A percentile compares a stretch with the other conserved stretches of the same genome.
Conservation (phyloP, 495 filamentous ascomycete genomes). For the Clavariopsis aquatica region DNA sequence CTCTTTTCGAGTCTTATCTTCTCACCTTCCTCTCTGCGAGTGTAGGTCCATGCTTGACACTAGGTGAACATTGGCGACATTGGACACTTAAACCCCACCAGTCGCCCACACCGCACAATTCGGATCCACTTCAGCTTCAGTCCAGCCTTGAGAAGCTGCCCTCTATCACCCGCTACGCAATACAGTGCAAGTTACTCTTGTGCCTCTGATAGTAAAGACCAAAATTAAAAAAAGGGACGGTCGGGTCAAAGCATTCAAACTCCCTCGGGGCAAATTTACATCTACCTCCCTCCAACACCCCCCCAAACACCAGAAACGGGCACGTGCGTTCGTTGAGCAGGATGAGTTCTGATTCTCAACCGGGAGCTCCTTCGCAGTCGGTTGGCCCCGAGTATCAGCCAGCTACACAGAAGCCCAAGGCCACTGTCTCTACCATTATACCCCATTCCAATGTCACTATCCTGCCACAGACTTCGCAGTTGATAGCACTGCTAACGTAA, state of each 20-base stretch:
- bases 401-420: conserved; percentile 77
- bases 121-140: background rate
- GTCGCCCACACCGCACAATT: background rate
- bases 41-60: background rate
- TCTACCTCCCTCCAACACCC: too few species aligned
- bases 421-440: conserved; percentile 85
- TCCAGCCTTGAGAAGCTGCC: conserved; percentile 1
- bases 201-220: background rate
- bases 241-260: background rate
- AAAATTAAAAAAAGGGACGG: background rate
- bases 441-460: conserved; percentile 83
- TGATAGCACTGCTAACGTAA: conserved; percentile 96
- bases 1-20: conserved; percentile 4
- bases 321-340: conserved; percentile 32
- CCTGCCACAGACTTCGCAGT: conserved; percentile 89
- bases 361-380: conserved; percentile 62
- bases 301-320: too few species aligned
- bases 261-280: background rate
- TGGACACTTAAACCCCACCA: background rate
- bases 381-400: conserved; percentile 79
- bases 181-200: background rate
- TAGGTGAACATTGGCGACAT: conserved; percentile 1
- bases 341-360: conserved; percentile 33
- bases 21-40: background rate
- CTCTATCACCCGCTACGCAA: background rate